Base-by-base conservation (phyloP, 495 filamentous ascomycete species). In the Oidiodendron maius region DNA sequence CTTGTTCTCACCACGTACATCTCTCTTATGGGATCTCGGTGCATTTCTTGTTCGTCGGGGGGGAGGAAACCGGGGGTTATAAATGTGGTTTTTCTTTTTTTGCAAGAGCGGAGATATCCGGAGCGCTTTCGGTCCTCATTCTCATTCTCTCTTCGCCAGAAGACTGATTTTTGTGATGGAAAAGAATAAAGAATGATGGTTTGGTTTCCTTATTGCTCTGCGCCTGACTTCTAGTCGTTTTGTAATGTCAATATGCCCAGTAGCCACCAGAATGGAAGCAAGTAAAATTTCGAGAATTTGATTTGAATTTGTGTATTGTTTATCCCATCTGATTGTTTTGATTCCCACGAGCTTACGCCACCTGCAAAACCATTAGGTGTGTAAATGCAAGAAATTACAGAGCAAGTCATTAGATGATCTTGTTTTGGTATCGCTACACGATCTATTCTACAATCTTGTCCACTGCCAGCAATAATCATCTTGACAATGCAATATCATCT, bases 401-500 rank as follows among this genome's bases (percentile, higher is more conserved):
- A 15, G 17, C 16, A 5, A n/a, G 35, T 40, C 17, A n/a, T n/a
- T n/a, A n/a, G n/a, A 45, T 45, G 43, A 45, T 10, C 26, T 32
- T 32, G 43, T n/a, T 45, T n/a, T 16, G 18, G 39, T 21, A 45
- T 45, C 30, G 22, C 43, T 45, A 45, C 43, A 48, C 16, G 10
- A 39, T 28, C 45, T 48, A 48, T 21, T 38, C 12, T 48, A 48
- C 45, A 48, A 38, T 30, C 26, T 3, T 16, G 38, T 38, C 38
- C 15, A 21, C 16, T 4, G 4, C 26, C 16, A 21, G 38, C 4
- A 3, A 9, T 24, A 24, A 49, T 40, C 55, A 59, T 40, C 56
- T 45, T 11, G 28, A 40, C 21, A 59, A 39, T 6, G 52, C 48
- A 39, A 59, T 59, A 41, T 59, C 56, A 36, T 59, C 56, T n/a